Evolutionary conservation across 2,329 filamentous ascomycete genomes (phyloP).

Genomic region (Botrytis squamosa): DNA sequence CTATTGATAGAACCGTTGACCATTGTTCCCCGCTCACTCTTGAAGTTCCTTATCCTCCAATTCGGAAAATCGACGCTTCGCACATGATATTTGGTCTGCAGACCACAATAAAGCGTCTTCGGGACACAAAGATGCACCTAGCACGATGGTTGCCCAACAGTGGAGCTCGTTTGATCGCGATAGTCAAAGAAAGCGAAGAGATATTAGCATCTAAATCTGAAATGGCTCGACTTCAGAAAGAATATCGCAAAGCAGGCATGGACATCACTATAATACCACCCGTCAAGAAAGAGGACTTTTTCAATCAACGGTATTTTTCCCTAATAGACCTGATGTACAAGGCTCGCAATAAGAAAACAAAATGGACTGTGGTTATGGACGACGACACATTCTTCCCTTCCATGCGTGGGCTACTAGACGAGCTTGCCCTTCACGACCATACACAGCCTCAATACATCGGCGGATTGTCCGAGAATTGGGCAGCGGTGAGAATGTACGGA

Average conservation of each 20-base stretch:
- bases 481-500: conserved; percentile 38
- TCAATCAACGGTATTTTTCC: conserved; percentile 46
- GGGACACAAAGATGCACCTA: conserved; percentile 36
- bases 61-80: conserved; percentile 46
- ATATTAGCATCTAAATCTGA: conserved; percentile 29
- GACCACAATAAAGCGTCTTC: conserved; percentile 36
- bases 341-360: conserved; percentile 42
- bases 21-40: conserved; percentile 34
- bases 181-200: conserved; percentile 38
- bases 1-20: conserved; percentile 24
- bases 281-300: conserved; percentile 30
- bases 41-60: conserved; percentile 29
- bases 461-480: conserved; percentile 37
- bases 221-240: conserved; percentile 33
- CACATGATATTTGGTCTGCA: conserved; percentile 50
- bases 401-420: conserved; percentile 32
- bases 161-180: conserved; percentile 34
- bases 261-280: conserved; percentile 35
- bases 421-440: conserved; percentile 39
- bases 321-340: conserved; percentile 44
- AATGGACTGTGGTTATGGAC: conserved; percentile 37
- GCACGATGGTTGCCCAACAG: conserved; percentile 38
- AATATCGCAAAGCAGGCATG: conserved; percentile 33
- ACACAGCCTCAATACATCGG: conserved; percentile 35
- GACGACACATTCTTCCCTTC: conserved; percentile 40